These are phyloP conservation scores for Urochloa ruziziensis DNA, from an alignment of 176 grass and related monocot genomes.

Conservation along the genomic window DNA sequence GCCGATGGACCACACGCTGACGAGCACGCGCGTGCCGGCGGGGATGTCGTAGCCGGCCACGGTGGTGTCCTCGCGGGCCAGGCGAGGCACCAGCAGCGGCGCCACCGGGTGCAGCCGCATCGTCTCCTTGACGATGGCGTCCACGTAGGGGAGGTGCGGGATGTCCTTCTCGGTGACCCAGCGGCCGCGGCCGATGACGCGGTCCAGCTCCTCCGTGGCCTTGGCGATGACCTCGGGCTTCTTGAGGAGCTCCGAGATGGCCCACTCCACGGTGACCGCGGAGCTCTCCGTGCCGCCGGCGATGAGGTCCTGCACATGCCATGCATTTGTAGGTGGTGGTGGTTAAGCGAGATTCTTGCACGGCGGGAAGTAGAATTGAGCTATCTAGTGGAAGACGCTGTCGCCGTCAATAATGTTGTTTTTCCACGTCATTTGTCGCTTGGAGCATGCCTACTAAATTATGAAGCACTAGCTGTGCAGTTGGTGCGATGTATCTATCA, in stretches of 20 bases:
- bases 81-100: conserved; percentile 40
- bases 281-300: conserved; percentile 59
- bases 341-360: background rate
- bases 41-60: conserved; percentile 45
- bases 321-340: background rate
- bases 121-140: conserved; percentile 56
- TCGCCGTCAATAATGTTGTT: too few relatives aligned
- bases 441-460: too few relatives aligned
- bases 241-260: conserved; percentile 42
- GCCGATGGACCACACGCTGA: conserved; percentile 58
- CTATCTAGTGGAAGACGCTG: too few relatives aligned
- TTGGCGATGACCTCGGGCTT: conserved; percentile 41
- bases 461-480: too few relatives aligned
- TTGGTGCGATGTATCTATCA: too few relatives aligned
- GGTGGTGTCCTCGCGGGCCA: conserved; percentile 29
- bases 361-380: too few relatives aligned
- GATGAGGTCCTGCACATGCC: conserved; percentile 43
- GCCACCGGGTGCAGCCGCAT: conserved; percentile 67
- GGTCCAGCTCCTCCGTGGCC: conserved; percentile 60
- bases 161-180: conserved; percentile 66
- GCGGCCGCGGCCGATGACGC: conserved; percentile 42
- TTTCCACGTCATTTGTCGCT: too few relatives aligned
- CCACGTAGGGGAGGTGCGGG: conserved; percentile 33
- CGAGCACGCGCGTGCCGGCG: conserved; percentile 43
- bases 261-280: conserved; percentile 31